Conservation (phyloP, 306 rosid genomes). For the Benincasa hispida region DNA sequence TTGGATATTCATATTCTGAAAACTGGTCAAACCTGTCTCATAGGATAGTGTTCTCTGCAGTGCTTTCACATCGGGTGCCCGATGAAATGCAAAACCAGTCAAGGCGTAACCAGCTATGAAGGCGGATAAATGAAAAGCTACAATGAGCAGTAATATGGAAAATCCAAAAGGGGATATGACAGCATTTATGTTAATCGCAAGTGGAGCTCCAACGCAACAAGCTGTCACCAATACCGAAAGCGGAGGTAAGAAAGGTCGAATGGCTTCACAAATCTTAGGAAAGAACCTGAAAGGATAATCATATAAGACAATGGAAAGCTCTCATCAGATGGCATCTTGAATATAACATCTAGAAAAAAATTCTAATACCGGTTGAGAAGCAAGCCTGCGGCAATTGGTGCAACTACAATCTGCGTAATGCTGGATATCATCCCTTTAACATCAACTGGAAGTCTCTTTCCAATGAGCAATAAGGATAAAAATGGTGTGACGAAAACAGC, state of each 20-base stretch:
- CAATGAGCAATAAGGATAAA: conserved; percentile 72
- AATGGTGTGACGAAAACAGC: conserved; percentile 82
- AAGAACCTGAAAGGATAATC: conserved; percentile 46
- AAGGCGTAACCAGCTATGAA: conserved; percentile 62
- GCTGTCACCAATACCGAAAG: conserved; percentile 77
- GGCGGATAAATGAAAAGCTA: conserved; percentile 62
- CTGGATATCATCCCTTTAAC: conserved; percentile 94
- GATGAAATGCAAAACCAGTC: conserved; percentile 51
- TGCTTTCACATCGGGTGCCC: conserved; percentile 48
- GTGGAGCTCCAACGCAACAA: conserved; percentile 93
- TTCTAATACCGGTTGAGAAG: conserved; percentile 60
- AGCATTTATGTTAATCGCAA: conserved; percentile 67
- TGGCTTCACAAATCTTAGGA: conserved; percentile 52
- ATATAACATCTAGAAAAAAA: conserved; percentile 1
- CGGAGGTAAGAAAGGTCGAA: conserved; percentile 77
- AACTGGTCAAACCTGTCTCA: conserved; percentile 59
- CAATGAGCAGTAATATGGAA: conserved; percentile 42
- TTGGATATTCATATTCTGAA: conserved; percentile 2
- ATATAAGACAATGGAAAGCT: conserved; percentile 8
- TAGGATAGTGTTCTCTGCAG: conserved; percentile 79
- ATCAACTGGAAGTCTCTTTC: conserved; percentile 86
- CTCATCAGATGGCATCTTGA: background rate
- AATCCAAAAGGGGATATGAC: conserved; percentile 67
- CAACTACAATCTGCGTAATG: conserved; percentile 77
- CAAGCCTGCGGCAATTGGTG: conserved; percentile 75